Evolutionary conservation across 169 alveolate genomes (phyloP).

Genomic region (Eimeria brunetti): DNA sequence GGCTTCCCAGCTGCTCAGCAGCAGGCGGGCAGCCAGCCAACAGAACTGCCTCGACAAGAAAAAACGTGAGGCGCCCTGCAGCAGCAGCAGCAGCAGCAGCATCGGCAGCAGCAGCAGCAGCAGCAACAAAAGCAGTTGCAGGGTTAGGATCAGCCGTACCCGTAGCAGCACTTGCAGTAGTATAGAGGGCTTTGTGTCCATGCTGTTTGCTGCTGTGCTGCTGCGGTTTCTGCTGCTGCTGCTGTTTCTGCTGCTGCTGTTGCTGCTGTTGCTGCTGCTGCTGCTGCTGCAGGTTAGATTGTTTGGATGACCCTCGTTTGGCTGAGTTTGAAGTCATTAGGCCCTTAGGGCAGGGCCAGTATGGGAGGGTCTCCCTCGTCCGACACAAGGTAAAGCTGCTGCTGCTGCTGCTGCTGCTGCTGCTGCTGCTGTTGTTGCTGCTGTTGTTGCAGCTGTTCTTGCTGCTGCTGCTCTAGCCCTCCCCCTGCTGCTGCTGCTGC

Average conservation of each 20-base stretch:
- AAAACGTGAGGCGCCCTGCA: neutral
- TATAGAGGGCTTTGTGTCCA: neutral
- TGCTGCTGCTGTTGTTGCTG: slow-evolving; percentile 24
- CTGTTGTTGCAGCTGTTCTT: neutral
- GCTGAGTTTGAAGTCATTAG: slow-evolving; percentile 89
- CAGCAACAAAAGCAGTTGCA: neutral
- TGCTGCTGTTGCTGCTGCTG: neutral
- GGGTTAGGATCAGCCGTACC: neutral
- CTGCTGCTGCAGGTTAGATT: neutral
- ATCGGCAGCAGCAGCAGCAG: neutral
- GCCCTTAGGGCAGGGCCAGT: slow-evolving; percentile 93
- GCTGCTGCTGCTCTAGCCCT: neutral
- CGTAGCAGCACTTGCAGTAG: neutral
- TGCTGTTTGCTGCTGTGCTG: neutral
- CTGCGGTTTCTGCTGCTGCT: neutral
- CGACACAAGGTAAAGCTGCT: slow-evolving; percentile 88
- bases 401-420: slow-evolving; percentile 47
- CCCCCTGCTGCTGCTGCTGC: neutral
- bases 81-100: slow-evolving; percentile 33
- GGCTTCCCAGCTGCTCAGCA: neutral
- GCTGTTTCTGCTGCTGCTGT: neutral
- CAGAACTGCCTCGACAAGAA: neutral
- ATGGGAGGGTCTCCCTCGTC: slow-evolving; percentile 94
- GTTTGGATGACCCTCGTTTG: slow-evolving; percentile 85
- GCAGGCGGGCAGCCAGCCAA: too few relatives aligned